Evolutionary conservation across 192 early-diverging fungal genomes (phyloP).

Genomic region (Coemansia sp.): DNA sequence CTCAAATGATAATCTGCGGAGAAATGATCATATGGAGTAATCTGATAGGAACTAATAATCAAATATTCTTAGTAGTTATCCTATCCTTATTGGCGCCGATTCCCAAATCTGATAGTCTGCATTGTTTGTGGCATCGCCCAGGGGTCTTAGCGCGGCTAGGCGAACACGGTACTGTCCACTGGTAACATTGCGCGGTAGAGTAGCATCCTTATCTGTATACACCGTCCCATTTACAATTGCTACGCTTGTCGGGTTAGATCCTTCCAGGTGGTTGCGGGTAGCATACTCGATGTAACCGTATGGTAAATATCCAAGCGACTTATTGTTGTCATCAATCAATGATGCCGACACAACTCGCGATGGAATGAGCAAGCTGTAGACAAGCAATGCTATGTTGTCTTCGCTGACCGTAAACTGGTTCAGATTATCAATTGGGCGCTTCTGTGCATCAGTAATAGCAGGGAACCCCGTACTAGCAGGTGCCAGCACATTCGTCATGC

Average conservation of each 20-base stretch:
- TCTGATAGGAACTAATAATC: no score
- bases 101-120: conserved; percentile 45
- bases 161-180: conserved; percentile 37
- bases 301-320: conserved; percentile 28
- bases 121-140: conserved; percentile 31
- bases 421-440: not conserved
- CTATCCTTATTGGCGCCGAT: conserved; percentile 28
- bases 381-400: conserved; percentile 2
- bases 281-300: conserved; percentile 31
- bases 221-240: conserved; percentile 14
- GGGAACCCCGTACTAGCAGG: conserved; percentile 6
- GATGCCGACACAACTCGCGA: conserved; percentile 14
- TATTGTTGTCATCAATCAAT: conserved; percentile 12
- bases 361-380: conserved; percentile 24
- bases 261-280: conserved; percentile 11
- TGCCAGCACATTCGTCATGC: conserved; percentile 19
- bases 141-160: conserved; percentile 24
- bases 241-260: not conserved
- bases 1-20: no score
- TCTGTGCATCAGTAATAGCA: conserved; percentile 12
- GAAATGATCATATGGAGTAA: no score
- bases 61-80: not conserved
- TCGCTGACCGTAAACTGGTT: conserved; percentile 1
- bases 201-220: conserved; percentile 16
- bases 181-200: conserved; percentile 2